Conservation (phyloP, 768 basidiomycete species). For the Macrocybe gigantea region DNA sequence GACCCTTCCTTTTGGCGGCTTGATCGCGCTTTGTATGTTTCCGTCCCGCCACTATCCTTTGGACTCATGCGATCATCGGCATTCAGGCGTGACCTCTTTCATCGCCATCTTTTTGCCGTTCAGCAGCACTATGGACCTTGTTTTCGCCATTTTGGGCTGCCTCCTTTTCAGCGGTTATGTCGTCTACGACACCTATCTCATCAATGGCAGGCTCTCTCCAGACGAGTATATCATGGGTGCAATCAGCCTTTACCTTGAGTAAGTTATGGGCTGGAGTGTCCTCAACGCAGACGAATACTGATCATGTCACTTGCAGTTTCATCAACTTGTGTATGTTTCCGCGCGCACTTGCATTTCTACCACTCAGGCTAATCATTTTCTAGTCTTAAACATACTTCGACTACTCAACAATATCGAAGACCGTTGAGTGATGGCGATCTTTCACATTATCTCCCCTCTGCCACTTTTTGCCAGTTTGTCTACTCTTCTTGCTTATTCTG, state of each 20-base stretch:
- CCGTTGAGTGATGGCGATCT: constrained; percentile 19
- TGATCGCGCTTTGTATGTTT: constrained; percentile 68
- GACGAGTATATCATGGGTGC: constrained; percentile 93
- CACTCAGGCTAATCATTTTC: background rate
- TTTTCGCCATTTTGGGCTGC: constrained; percentile 73
- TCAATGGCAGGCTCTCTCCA: constrained; percentile 83
- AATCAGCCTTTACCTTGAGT: constrained; percentile 94
- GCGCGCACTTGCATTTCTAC: background rate
- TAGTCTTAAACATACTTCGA: constrained; percentile 83
- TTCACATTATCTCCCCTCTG: too few species aligned
- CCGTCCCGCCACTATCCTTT: background rate
- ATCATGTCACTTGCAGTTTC: constrained; percentile 43
- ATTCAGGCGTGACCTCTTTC: constrained; percentile 69
- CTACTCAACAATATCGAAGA: constrained; percentile 60
- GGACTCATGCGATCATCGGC: background rate
- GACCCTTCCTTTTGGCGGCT: constrained; percentile 85
- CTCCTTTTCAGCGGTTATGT: constrained; percentile 88
- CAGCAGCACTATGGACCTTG: constrained; percentile 70
- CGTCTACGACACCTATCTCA: constrained; percentile 85
- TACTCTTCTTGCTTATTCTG: too few species aligned
- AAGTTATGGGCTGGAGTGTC: constrained; percentile 24
- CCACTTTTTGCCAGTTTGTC: too few species aligned
- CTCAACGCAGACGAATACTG: constrained; percentile 8
- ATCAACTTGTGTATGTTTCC: constrained; percentile 74
- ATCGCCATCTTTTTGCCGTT: constrained; percentile 88